phyloP scores from a whole-genome alignment of 257 asterid species.

The Henckelia pumila region DNA sequence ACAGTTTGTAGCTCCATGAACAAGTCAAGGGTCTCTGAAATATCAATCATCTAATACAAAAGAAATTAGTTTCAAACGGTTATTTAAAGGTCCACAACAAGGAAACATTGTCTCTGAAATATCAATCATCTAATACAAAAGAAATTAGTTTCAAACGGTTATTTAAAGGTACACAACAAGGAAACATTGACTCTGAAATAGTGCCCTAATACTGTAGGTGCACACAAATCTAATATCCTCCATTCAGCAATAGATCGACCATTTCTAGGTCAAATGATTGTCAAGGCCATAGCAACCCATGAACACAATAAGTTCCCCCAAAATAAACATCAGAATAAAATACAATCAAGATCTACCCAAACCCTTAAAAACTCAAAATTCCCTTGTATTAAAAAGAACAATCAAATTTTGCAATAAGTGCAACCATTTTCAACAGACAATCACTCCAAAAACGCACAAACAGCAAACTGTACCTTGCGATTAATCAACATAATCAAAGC shows the following conservation, averaged over 20 bases:
- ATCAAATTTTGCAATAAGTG: not conserved
- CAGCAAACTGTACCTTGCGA: conserved; percentile 46
- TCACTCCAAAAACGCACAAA: not conserved
- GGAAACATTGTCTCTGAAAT: conserved; percentile 56
- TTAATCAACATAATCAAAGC: conserved; percentile 74
- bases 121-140: conserved; percentile 53
- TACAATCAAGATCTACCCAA: not conserved
- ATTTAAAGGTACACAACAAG: not conserved
- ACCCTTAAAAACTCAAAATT: not conserved
- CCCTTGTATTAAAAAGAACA: not conserved
- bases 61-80: conserved; percentile 16
- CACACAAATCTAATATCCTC: not conserved
- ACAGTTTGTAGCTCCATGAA: conserved; percentile 92
- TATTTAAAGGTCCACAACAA: not conserved
- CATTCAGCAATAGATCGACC: not conserved
- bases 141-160: conserved; percentile 15
- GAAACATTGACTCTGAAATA: not conserved
- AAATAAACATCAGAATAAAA: not conserved
- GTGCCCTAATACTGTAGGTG: not conserved
- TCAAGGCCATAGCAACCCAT: too few relatives aligned
- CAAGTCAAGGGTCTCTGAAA: conserved; percentile 57
- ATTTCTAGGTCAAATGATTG: not conserved
- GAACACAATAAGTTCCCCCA: not conserved
- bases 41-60: conserved; percentile 54
- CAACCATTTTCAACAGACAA: not conserved